Evolutionary conservation across 2,329 filamentous ascomycete genomes (phyloP).

Genomic region (Ceratocystis albifundus): DNA sequence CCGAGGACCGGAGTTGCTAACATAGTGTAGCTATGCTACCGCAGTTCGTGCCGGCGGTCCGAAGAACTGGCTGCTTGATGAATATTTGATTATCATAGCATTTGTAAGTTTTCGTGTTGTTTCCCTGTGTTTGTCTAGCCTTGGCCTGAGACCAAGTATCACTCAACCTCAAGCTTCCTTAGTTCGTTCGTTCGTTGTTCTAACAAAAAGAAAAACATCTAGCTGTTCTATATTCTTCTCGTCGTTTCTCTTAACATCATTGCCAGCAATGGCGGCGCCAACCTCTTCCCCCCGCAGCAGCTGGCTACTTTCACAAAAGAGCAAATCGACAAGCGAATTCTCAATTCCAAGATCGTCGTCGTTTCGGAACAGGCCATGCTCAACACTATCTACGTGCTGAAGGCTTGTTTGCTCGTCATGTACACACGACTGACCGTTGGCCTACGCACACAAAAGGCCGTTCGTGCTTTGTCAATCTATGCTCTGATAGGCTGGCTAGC

Average conservation of each 20-base stretch:
- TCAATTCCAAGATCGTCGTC: constrained; percentile 51
- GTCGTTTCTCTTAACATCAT: constrained; percentile 18
- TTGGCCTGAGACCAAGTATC: neutral
- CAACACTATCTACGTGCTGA: constrained; percentile 45
- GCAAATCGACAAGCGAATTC: constrained; percentile 33
- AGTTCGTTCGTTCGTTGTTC: neutral
- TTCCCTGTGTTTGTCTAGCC: neutral
- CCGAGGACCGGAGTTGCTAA: neutral
- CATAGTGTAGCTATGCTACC: constrained; percentile 18
- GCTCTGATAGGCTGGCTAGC: constrained; percentile 38
- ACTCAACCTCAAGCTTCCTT: neutral
- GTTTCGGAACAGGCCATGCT: constrained; percentile 52
- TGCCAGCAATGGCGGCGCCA: constrained; percentile 19
- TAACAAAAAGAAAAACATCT: neutral
- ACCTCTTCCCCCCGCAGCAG: constrained; percentile 20
- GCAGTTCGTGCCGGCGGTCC: constrained; percentile 20
- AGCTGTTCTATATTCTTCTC: constrained; percentile 37
- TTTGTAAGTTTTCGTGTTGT: constrained; percentile 16
- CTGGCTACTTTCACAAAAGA: constrained; percentile 17
- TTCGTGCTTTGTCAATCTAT: constrained; percentile 41
- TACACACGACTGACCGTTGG: constrained; percentile 34
- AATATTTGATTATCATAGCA: constrained; percentile 19
- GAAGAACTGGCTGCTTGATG: constrained; percentile 22
- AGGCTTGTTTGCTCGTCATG: constrained; percentile 46
- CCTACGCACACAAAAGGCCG: constrained; percentile 36